Evolutionary conservation across 768 basidiomycete genomes (phyloP).

Genomic region (Rubroboletus pulcherrimus): DNA sequence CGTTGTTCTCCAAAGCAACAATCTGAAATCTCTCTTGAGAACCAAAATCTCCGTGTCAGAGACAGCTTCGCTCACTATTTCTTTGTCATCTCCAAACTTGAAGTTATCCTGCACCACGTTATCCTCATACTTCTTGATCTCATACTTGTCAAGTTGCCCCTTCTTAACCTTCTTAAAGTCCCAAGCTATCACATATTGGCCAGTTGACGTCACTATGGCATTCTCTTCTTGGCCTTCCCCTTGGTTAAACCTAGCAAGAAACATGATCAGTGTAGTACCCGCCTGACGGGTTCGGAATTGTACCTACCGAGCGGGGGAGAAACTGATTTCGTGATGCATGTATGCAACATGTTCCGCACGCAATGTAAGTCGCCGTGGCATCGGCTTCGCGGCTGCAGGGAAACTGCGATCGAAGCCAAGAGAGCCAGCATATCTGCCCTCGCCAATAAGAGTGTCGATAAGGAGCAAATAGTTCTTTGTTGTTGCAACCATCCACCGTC

Average conservation of each 20-base stretch:
- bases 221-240: constrained; percentile 87
- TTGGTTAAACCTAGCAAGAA: constrained; percentile 75
- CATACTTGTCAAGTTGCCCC: constrained; percentile 86
- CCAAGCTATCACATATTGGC: constrained; percentile 92
- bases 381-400: constrained; percentile 91
- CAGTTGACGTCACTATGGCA: constrained; percentile 92
- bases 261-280: constrained; percentile 3
- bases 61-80: constrained; percentile 64
- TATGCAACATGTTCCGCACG: constrained; percentile 91
- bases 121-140: constrained; percentile 96
- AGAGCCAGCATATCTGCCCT: constrained; percentile 77
- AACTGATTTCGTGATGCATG: constrained; percentile 83
- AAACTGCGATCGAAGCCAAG: constrained; percentile 93
- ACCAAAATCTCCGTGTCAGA: neutral
- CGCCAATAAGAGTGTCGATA: constrained; percentile 93
- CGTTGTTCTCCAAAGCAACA: constrained; percentile 92
- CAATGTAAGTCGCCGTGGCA: constrained; percentile 83
- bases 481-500: constrained; percentile 93
- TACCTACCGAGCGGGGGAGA: constrained; percentile 87
- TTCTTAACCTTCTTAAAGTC: constrained; percentile 96
- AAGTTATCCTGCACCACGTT: constrained; percentile 96
- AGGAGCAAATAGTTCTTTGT: constrained; percentile 91
- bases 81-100: constrained; percentile 95
- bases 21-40: constrained; percentile 51
- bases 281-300: neutral